Conservation (phyloP, 2,329 filamentous ascomycete genomes). For the Neopestalotiopsis sp. region DNA sequence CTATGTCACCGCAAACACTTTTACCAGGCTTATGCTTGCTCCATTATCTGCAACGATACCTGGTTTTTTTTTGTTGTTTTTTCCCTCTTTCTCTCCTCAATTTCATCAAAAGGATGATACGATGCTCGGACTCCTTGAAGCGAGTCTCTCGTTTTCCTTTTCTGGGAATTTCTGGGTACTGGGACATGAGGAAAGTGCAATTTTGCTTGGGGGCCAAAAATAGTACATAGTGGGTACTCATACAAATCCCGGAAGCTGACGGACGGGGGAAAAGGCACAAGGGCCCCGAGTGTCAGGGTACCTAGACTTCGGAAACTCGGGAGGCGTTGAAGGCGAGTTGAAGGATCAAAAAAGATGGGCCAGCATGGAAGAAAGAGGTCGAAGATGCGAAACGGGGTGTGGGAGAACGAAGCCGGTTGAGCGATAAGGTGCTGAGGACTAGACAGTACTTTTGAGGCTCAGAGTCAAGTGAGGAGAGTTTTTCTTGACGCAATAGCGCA, state of each 20-base stretch:
- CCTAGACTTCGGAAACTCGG: neutral
- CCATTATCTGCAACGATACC: neutral
- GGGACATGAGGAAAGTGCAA: too few species aligned
- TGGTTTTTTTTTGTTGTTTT: neutral
- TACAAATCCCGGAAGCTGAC: neutral
- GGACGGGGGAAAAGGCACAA: neutral
- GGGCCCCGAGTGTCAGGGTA: too few species aligned
- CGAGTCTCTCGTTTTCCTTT: neutral
- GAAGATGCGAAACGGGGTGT: too few species aligned
- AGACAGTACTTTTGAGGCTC: neutral
- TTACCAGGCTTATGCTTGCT: neutral
- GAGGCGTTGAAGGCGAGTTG: too few species aligned
- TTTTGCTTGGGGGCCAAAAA: too few species aligned
- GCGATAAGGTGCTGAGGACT: neutral
- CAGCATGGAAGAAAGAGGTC: too few species aligned
- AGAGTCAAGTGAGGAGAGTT: neutral
- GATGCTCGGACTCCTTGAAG: neutral
- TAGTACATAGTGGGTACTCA: too few species aligned
- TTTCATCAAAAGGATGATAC: neutral
- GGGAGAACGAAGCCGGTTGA: too few species aligned
- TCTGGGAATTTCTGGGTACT: neutral
- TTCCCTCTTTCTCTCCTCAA: neutral
- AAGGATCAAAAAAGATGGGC: neutral
- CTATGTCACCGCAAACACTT: neutral
- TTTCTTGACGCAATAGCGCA: neutral